phyloP scores from a whole-genome alignment of 2,329 filamentous ascomycete genomes.

The Gremmenia infestans region DNA sequence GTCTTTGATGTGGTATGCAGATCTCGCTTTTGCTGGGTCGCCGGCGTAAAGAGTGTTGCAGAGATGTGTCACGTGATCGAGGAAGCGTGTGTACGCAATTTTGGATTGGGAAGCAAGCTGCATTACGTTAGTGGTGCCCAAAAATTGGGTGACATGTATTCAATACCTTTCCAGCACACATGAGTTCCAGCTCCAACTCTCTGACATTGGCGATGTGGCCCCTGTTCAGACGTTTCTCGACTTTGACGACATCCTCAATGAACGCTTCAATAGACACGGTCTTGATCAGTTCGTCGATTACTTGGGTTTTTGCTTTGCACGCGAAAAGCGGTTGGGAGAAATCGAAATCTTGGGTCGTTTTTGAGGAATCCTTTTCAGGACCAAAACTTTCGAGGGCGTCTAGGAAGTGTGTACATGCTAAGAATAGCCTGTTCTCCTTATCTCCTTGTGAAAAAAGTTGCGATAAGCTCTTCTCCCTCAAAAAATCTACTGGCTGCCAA shows the following conservation, averaged over 20 bases:
- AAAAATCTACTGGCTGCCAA: constrained; percentile 19
- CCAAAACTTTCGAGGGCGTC: constrained; percentile 20
- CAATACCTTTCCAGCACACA: constrained; percentile 22
- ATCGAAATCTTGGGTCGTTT: constrained; percentile 1
- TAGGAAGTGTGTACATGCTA: constrained; percentile 18
- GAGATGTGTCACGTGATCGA: constrained; percentile 13
- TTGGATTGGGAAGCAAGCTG: constrained; percentile 21
- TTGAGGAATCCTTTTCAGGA: background rate
- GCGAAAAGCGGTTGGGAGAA: constrained; percentile 15
- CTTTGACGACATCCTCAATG: constrained; percentile 17
- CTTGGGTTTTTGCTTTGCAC: constrained; percentile 11
- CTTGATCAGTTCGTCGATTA: constrained; percentile 23
- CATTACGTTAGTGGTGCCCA: background rate
- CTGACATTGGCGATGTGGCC: constrained; percentile 17
- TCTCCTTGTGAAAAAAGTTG: background rate
- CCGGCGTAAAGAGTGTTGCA: constrained; percentile 19
- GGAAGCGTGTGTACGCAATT: constrained; percentile 13
- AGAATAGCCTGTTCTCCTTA: constrained; percentile 10
- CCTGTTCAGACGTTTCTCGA: constrained; percentile 15
- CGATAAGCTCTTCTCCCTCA: background rate
- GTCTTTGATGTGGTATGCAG: constrained; percentile 15
- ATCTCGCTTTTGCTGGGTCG: constrained; percentile 4
- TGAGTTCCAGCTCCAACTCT: constrained; percentile 22
- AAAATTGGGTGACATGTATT: background rate
- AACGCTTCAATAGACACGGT: constrained; percentile 17